Conservation (phyloP, 192 early-diverging fungal species). For the Phlyctochytrium bullatum region DNA sequence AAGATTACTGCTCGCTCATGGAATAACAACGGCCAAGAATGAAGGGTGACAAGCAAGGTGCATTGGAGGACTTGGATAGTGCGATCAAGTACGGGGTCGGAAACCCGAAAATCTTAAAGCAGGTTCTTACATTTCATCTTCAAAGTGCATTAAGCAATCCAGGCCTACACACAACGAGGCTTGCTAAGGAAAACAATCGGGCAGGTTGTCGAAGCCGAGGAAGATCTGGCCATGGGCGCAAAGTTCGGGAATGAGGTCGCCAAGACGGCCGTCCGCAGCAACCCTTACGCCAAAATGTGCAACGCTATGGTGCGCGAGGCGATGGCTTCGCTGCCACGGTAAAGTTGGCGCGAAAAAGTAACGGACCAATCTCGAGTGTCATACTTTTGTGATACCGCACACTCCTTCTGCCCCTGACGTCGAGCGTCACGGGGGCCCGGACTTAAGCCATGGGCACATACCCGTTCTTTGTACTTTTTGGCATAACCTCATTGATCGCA, state of each 20-base stretch:
- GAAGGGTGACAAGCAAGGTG: slow-evolving; percentile 29
- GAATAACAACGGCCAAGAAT: slow-evolving; percentile 37
- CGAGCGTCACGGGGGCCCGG: no score
- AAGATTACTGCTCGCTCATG: background rate
- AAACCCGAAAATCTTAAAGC: slow-evolving; percentile 31
- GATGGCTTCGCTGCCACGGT: slow-evolving; percentile 25
- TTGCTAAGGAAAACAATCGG: slow-evolving; percentile 47
- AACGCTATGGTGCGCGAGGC: slow-evolving; percentile 56
- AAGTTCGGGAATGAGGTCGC: slow-evolving; percentile 62
- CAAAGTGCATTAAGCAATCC: slow-evolving; percentile 10
- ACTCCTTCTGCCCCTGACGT: no score
- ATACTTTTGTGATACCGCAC: no score
- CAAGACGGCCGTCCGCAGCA: slow-evolving; percentile 54
- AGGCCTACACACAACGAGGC: slow-evolving; percentile 66
- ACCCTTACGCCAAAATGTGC: slow-evolving; percentile 73
- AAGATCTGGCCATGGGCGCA: slow-evolving; percentile 54
- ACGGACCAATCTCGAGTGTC: no score
- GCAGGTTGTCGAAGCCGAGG: slow-evolving; percentile 48
- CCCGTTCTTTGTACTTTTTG: background rate
- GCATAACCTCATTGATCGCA: background rate
- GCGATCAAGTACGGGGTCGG: slow-evolving; percentile 55
- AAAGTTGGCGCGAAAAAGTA: background rate
- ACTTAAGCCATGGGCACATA: slow-evolving; percentile 1
- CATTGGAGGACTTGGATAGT: slow-evolving; percentile 49
- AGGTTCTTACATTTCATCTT: slow-evolving; percentile 12